Evolutionary conservation across 83 land plant species (phyloP).

Genomic region (Picea engelmannii): DNA sequence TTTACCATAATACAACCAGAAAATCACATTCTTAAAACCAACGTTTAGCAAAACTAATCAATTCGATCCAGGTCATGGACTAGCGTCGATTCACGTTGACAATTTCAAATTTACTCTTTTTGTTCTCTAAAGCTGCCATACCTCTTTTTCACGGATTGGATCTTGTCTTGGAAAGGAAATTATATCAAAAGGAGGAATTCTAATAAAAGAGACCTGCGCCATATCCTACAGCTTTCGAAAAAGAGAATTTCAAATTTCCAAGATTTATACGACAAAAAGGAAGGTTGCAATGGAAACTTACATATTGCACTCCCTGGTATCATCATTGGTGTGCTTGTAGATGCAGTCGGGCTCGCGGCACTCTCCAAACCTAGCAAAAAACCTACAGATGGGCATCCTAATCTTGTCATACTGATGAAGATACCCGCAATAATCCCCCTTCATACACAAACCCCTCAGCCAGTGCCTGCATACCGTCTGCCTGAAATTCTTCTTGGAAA

Average conservation of each 20-base stretch:
- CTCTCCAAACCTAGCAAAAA: slow-evolving; percentile 84
- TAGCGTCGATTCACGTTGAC: no score
- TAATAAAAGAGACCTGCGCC: no score
- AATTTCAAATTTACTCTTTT: no score
- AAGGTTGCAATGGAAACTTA: slow-evolving; percentile 23
- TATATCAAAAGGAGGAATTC: no score
- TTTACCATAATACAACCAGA: no score
- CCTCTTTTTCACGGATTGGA: no score
- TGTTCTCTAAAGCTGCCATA: no score
- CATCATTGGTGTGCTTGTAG: slow-evolving; percentile 95
- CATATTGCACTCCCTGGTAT: slow-evolving; percentile 98
- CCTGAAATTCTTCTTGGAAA: slow-evolving; percentile 54
- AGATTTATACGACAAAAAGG: neutral
- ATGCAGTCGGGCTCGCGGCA: slow-evolving; percentile 98
- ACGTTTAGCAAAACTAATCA: no score
- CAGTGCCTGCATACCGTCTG: slow-evolving; percentile 89
- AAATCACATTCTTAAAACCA: no score
- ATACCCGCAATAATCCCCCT: slow-evolving; percentile 78
- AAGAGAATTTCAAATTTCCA: neutral
- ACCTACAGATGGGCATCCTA: slow-evolving; percentile 93
- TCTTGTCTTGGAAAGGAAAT: no score
- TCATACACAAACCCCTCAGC: slow-evolving; percentile 80
- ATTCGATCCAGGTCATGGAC: no score
- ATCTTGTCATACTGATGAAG: slow-evolving; percentile 89
- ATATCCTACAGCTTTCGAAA: no score